Evolutionary conservation across 2,329 filamentous ascomycete species (phyloP).

Genomic region (Fusarium mexicanum): DNA sequence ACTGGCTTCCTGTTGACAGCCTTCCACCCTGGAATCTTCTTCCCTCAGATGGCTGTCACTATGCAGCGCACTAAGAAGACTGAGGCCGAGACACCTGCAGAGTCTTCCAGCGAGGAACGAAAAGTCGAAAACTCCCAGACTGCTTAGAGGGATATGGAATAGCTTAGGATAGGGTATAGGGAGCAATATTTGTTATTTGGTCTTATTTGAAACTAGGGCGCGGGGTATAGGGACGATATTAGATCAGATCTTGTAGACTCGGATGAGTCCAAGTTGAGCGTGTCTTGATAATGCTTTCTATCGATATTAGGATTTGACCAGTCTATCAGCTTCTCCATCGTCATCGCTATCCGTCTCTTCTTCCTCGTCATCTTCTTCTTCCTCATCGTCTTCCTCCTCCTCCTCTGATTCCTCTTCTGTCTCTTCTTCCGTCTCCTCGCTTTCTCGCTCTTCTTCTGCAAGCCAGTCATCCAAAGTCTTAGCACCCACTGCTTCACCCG

Average conservation of each 20-base stretch:
- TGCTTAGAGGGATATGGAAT: slow-evolving; percentile 12
- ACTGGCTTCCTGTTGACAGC: slow-evolving; percentile 59
- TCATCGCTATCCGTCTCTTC: slow-evolving; percentile 61
- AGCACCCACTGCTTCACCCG: slow-evolving; percentile 63
- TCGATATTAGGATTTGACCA: slow-evolving; percentile 52
- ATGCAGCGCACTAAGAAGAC: slow-evolving; percentile 35
- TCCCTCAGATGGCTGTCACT: slow-evolving; percentile 61
- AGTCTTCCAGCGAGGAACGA: slow-evolving; percentile 45
- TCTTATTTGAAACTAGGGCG: background rate
- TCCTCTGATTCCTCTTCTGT: slow-evolving; percentile 59
- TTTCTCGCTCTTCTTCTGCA: slow-evolving; percentile 73
- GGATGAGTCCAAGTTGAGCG: slow-evolving; percentile 4
- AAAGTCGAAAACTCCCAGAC: slow-evolving; percentile 23
- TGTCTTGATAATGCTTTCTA: slow-evolving; percentile 28
- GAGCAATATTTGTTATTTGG: background rate
- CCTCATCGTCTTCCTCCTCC: slow-evolving; percentile 62
- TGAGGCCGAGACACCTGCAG: slow-evolving; percentile 40
- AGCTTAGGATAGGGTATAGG: background rate
- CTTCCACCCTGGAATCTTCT: slow-evolving; percentile 65
- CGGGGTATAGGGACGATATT: background rate
- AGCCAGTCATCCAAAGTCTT: slow-evolving; percentile 96
- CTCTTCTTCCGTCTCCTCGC: slow-evolving; percentile 64
- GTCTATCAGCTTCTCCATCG: slow-evolving; percentile 55
- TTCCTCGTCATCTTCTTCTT: slow-evolving; percentile 59
- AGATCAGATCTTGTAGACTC: slow-evolving; percentile 23